Conservation (phyloP, 1,284 basidiomycete genomes). For the Cutaneotrichosporon spelunceum region DNA sequence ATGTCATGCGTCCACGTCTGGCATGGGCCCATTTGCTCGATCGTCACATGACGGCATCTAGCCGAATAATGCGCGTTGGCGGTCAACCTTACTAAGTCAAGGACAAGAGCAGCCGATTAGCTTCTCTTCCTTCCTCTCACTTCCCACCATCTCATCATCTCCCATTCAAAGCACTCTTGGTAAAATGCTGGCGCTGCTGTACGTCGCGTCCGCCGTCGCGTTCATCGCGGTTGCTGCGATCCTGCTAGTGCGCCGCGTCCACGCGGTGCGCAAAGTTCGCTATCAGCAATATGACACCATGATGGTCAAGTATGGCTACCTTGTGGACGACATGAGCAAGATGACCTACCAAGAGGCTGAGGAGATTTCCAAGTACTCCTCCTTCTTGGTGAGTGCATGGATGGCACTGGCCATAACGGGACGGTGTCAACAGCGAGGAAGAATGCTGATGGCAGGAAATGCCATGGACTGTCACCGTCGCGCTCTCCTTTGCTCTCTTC, state of each 20-base stretch:
- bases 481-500: conserved; percentile 21
- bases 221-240: not conserved
- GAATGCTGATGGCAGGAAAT: conserved; percentile 17
- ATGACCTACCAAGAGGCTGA: conserved; percentile 23
- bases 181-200: not conserved
- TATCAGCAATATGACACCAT: conserved; percentile 9
- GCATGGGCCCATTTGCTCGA: not conserved
- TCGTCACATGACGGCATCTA: not conserved
- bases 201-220: not conserved
- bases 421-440: not conserved
- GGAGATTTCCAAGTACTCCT: conserved; percentile 17
- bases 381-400: conserved; percentile 13
- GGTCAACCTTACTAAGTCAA: no score
- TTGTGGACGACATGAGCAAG: conserved; percentile 10
- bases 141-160: not conserved
- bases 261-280: conserved; percentile 16
- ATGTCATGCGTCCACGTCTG: not conserved
- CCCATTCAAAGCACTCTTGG: not conserved
- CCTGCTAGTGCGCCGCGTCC: conserved; percentile 5
- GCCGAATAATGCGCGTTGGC: no score
- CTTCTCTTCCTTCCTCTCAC: not conserved
- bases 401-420: no score
- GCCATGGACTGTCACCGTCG: conserved; percentile 12
- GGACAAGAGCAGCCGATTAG: not conserved
- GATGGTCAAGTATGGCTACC: conserved; percentile 8